These are phyloP conservation scores for Cenchrus americanus DNA, from an alignment of 176 grass and related monocot genomes.

Conservation along the genomic window DNA sequence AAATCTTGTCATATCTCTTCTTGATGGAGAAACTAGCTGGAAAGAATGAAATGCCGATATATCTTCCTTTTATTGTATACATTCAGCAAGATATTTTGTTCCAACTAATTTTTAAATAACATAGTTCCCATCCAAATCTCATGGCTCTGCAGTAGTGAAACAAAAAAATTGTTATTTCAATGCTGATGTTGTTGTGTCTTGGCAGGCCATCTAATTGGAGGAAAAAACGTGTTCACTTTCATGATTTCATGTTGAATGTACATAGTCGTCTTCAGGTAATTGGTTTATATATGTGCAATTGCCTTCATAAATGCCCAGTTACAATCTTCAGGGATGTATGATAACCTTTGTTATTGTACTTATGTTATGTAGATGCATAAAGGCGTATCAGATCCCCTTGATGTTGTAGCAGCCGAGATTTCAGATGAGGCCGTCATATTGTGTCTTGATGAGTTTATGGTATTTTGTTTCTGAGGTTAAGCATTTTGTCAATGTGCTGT, in stretches of 20 bases:
- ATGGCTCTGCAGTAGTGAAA: not conserved
- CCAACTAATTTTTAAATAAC: not conserved
- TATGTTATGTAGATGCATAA: constrained; percentile 77
- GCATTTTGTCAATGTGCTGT: not conserved
- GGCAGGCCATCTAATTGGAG: constrained; percentile 90
- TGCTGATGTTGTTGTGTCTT: constrained; percentile 35
- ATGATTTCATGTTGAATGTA: constrained; percentile 97
- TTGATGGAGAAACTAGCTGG: not conserved
- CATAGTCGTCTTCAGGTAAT: constrained; percentile 91
- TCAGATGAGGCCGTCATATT: constrained; percentile 90
- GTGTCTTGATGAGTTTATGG: constrained; percentile 99
- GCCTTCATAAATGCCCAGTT: constrained; percentile 2
- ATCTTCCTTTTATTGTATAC: constrained; percentile 21
- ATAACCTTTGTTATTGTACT: not conserved
- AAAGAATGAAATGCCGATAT: not conserved
- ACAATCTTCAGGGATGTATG: not conserved
- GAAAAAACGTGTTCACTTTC: constrained; percentile 93
- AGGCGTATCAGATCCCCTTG: constrained; percentile 95
- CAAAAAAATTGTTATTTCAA: too few species aligned
- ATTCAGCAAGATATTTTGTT: not conserved
- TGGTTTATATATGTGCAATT: not conserved
- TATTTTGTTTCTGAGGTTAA: constrained; percentile 40
- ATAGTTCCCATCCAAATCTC: constrained; percentile 6
- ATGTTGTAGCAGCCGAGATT: constrained; percentile 94
- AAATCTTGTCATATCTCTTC: constrained; percentile 1